Conservation (phyloP, 257 asterid species). For the Scutellaria galericulata region DNA sequence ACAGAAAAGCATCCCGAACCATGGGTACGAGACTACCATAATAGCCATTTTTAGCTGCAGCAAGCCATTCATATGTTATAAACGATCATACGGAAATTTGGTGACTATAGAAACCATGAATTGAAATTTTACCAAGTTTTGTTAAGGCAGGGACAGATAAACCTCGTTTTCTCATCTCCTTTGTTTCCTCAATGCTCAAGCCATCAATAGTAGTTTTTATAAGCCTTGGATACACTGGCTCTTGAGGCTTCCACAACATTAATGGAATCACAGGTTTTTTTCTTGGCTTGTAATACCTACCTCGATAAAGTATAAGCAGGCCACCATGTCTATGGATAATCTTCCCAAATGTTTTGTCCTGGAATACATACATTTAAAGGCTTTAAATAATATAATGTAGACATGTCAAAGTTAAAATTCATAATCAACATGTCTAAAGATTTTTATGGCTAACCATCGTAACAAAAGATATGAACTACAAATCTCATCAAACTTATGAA, state of each 20-base stretch:
- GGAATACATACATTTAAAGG: slow-evolving; percentile 31
- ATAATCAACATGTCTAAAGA: neutral
- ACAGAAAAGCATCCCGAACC: slow-evolving; percentile 90
- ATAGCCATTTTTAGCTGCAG: slow-evolving; percentile 91
- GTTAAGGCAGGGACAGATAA: slow-evolving; percentile 71
- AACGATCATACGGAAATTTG: neutral
- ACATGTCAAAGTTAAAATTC: slow-evolving; percentile 9
- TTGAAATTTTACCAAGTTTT: slow-evolving; percentile 64
- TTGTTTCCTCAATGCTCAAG: slow-evolving; percentile 85
- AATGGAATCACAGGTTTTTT: slow-evolving; percentile 71
- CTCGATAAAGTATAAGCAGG: slow-evolving; percentile 70
- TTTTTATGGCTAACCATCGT: neutral
- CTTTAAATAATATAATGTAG: slow-evolving; percentile 10
- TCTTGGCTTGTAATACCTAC: slow-evolving; percentile 68
- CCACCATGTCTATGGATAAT: slow-evolving; percentile 85
- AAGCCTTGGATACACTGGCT: slow-evolving; percentile 92
- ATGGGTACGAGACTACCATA: slow-evolving; percentile 88
- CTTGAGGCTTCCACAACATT: slow-evolving; percentile 97
- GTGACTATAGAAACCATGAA: slow-evolving; percentile 6
- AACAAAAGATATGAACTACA: neutral
- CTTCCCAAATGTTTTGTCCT: slow-evolving; percentile 90
- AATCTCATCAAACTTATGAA: slow-evolving; percentile 3
- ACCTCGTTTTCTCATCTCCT: slow-evolving; percentile 82
- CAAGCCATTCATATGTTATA: slow-evolving; percentile 12
- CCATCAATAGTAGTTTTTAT: slow-evolving; percentile 84